A percentile compares a stretch with the other conserved stretches of the same genome.
These are phyloP conservation scores for Paramecium pentaurelia DNA, from an alignment of 73 alveolate species.

Conservation along the genomic window DNA sequence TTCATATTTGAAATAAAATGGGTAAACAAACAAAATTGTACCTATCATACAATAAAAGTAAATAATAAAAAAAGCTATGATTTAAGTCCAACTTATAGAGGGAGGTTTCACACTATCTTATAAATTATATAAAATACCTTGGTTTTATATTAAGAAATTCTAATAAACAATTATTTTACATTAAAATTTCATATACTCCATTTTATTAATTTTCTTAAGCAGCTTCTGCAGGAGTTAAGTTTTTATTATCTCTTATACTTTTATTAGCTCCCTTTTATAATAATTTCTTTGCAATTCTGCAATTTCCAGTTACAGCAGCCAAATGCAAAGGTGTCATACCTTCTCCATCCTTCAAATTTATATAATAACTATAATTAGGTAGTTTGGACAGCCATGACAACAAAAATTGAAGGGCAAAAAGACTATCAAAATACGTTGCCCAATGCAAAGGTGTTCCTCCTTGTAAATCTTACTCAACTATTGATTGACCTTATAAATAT, in stretches of 20 bases:
- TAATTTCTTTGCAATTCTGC: conserved; percentile 16
- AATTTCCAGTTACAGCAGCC: conserved; percentile 47
- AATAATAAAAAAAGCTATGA: conserved; percentile 16
- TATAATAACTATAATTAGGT: background rate
- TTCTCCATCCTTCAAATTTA: background rate
- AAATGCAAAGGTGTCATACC: conserved; percentile 50
- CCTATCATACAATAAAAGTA: background rate
- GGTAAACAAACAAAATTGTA: background rate
- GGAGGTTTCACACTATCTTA: conserved; percentile 27
- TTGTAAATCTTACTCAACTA: conserved; percentile 74
- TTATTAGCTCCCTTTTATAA: conserved; percentile 42
- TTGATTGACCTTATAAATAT: conserved; percentile 70
- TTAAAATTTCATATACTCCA: background rate
- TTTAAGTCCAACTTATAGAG: background rate
- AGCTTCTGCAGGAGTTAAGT: conserved; percentile 13
- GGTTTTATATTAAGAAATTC: background rate
- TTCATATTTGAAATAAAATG: background rate
- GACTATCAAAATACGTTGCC: conserved; percentile 79
- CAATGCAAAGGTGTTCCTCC: conserved; percentile 93
- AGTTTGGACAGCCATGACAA: background rate
- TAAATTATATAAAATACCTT: background rate
- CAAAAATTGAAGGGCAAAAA: conserved; percentile 46
- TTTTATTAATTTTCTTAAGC: conserved; percentile 14
- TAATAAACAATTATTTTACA: background rate
- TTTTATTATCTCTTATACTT: background rate